Evolutionary conservation across 177 flowering plant genomes (phyloP).

Genomic region (Vitis hybrid): DNA sequence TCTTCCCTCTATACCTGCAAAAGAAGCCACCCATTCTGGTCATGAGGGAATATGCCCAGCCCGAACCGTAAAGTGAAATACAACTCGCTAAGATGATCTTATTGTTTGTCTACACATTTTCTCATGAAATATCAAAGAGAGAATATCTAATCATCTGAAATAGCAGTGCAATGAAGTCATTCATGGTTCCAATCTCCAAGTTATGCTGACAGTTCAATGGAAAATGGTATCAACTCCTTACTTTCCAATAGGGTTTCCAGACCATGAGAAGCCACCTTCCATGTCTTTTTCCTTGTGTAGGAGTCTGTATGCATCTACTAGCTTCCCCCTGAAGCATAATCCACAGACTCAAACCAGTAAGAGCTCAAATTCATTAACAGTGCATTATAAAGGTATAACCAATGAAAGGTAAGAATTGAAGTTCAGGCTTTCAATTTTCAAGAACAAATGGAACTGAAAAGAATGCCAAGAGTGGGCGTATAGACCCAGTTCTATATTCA

Average conservation of each 20-base stretch:
- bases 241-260: constrained; percentile 95
- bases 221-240: constrained; percentile 31
- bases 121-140: too few species aligned
- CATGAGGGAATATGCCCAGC: not conserved
- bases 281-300: constrained; percentile 75
- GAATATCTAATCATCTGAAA: not conserved
- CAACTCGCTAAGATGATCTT: too few species aligned
- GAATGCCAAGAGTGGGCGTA: not conserved
- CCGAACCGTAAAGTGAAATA: not conserved
- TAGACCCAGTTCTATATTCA: not conserved
- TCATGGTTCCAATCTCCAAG: not conserved
- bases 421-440: not conserved
- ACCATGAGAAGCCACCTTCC: constrained; percentile 97
- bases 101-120: too few species aligned
- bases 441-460: not conserved
- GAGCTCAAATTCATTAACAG: not conserved
- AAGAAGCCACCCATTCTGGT: not conserved
- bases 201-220: not conserved
- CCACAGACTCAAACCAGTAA: not conserved
- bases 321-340: constrained; percentile 65
- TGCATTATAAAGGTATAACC: not conserved
- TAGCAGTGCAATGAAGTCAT: not conserved
- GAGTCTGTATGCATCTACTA: constrained; percentile 83
- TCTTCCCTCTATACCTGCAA: constrained; percentile 86
- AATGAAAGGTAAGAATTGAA: not conserved